A percentile compares a stretch with the other conserved stretches of the same genome.
Conservation (phyloP, 139 green algal genomes). For the Chloropicon primus region DNA sequence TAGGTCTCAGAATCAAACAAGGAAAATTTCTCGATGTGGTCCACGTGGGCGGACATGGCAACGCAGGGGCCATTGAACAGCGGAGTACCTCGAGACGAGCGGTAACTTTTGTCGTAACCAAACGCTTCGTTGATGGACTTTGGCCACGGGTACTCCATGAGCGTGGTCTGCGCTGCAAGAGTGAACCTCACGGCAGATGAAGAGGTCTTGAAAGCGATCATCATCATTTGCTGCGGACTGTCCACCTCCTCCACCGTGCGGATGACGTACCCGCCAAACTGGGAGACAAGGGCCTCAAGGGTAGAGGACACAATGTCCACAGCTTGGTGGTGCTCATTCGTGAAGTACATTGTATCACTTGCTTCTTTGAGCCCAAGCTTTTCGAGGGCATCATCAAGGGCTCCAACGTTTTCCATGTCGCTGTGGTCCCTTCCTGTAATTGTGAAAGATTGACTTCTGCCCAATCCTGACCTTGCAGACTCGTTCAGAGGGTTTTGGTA, state of each 20-base stretch:
- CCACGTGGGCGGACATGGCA: not conserved
- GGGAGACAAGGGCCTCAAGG: not conserved
- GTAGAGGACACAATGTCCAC: not conserved
- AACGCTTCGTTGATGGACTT: not conserved
- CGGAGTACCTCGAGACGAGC: not conserved
- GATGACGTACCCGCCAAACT: not conserved
- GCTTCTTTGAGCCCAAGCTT: not conserved
- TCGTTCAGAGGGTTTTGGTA: too few relatives aligned
- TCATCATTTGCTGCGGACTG: not conserved
- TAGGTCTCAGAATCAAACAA: not conserved
- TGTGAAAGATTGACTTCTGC: too few relatives aligned
- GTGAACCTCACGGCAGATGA: not conserved
- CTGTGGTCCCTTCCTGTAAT: too few relatives aligned
- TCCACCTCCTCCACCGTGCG: not conserved
- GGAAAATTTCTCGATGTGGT: not conserved
- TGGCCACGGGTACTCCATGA: not conserved
- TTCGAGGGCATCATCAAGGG: not conserved
- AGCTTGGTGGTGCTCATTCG: not conserved
- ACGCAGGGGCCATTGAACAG: not conserved
- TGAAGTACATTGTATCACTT: not conserved
- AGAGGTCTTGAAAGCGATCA: not conserved
- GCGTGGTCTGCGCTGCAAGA: not conserved
- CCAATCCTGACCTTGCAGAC: too few relatives aligned
- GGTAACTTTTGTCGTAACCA: not conserved
- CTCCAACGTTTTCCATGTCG: too few relatives aligned